phyloP scores from a whole-genome alignment of 2,329 filamentous ascomycete species.

The Paraphoma chrysanthemicola region DNA sequence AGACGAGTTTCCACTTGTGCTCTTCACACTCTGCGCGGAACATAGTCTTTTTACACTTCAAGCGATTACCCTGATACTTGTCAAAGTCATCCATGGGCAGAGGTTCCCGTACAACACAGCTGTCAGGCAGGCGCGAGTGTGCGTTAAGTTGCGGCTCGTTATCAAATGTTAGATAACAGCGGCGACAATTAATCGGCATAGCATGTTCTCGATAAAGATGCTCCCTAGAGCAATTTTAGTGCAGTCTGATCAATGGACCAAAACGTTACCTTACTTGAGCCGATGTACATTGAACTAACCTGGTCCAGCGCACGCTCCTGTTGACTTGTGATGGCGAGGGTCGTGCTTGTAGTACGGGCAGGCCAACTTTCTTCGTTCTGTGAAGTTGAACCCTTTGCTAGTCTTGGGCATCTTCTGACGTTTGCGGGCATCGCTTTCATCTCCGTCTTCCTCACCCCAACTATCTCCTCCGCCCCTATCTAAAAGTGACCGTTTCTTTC shows the following conservation, averaged over 20 bases:
- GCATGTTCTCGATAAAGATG: constrained; percentile 12
- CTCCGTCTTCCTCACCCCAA: too few relatives aligned
- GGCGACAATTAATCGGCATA: constrained; percentile 4
- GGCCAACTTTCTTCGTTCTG: neutral
- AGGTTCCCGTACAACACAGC: neutral
- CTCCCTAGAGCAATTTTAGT: constrained; percentile 3
- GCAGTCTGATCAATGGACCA: neutral
- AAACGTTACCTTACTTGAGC: neutral
- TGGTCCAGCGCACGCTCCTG: neutral
- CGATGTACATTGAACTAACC: neutral
- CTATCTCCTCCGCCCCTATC: too few relatives aligned
- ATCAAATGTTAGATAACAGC: constrained; percentile 6
- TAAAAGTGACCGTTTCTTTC: too few relatives aligned
- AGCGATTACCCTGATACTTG: constrained; percentile 5
- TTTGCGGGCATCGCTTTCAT: too few relatives aligned
- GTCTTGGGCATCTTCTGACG: too few relatives aligned
- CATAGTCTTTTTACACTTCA: constrained; percentile 9
- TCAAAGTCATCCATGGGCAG: constrained; percentile 3
- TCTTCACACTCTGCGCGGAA: constrained; percentile 12
- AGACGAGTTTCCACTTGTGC: constrained; percentile 15
- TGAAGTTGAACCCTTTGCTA: too few relatives aligned
- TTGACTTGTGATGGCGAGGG: neutral
- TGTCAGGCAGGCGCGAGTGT: neutral
- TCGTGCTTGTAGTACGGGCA: constrained; percentile 1
- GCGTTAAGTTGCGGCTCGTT: constrained; percentile 2